These are phyloP conservation scores for Suhomyces tanzawaensis DNA, from an alignment of 805 yeast species.

Conservation along the genomic window DNA sequence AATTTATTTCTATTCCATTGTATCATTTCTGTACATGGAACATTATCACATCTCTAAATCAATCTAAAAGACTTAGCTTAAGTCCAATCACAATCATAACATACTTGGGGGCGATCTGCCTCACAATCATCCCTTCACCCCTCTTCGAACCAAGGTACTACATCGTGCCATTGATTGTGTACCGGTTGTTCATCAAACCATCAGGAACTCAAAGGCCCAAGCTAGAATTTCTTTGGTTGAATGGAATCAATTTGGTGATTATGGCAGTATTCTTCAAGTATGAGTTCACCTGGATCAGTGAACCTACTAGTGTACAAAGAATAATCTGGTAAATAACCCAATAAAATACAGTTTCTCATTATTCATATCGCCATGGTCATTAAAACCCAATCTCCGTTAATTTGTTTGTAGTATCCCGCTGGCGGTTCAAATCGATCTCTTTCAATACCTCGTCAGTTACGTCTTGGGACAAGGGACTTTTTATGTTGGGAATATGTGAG, in stretches of 20 bases:
- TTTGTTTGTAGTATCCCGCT: neutral
- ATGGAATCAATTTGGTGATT: conserved; percentile 52
- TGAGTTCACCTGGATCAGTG: conserved; percentile 68
- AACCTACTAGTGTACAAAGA: conserved; percentile 59
- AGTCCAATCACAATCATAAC: conserved; percentile 45
- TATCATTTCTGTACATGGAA: conserved; percentile 62
- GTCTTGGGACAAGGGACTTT: conserved; percentile 9
- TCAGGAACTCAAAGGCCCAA: conserved; percentile 37
- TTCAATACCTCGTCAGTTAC: conserved; percentile 2
- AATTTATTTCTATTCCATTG: conserved; percentile 55
- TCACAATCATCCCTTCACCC: conserved; percentile 84
- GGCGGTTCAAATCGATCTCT: neutral
- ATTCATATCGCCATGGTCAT: neutral
- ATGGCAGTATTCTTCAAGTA: conserved; percentile 55
- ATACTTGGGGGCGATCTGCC: conserved; percentile 48
- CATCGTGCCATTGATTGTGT: conserved; percentile 73
- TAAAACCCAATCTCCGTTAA: conserved; percentile 1
- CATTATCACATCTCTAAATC: conserved; percentile 17
- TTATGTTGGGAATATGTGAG: neutral
- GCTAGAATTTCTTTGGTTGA: conserved; percentile 63
- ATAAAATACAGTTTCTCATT: too few species aligned
- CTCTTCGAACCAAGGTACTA: conserved; percentile 92
- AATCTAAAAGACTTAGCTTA: conserved; percentile 12
- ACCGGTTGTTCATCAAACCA: conserved; percentile 59
- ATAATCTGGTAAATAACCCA: conserved; percentile 72